Evolutionary conservation across 208 protist species (phyloP).

Genomic region (Porcisia hertigi): DNA sequence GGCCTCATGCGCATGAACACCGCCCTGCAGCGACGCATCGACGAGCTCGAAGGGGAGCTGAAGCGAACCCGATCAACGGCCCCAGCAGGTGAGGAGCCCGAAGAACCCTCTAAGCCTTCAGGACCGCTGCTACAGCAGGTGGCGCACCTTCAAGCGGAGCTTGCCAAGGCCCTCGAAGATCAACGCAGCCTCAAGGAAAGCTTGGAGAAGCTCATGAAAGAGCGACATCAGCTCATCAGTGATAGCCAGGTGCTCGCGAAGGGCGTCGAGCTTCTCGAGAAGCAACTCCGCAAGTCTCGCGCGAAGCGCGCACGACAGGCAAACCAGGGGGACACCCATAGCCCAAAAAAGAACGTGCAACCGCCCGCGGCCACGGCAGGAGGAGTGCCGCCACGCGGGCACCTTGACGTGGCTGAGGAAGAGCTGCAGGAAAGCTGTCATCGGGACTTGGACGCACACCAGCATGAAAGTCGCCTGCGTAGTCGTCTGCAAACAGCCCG

Average conservation of each 20-base stretch:
- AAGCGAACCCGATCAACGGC: not conserved
- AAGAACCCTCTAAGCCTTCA: not conserved
- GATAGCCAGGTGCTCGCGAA: constrained; percentile 44
- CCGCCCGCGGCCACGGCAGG: not conserved
- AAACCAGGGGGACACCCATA: not conserved
- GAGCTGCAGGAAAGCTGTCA: not conserved
- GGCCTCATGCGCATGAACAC: constrained; percentile 68
- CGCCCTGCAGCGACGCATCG: constrained; percentile 39
- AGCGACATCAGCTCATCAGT: constrained; percentile 26
- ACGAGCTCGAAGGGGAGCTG: constrained; percentile 35
- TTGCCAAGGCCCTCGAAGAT: constrained; percentile 28
- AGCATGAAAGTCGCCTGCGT: constrained; percentile 10
- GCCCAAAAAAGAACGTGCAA: not conserved
- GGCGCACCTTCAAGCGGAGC: constrained; percentile 15
- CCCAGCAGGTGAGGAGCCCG: not conserved
- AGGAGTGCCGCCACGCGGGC: not conserved
- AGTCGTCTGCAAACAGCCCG: constrained; percentile 7
- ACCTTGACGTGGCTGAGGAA: not conserved
- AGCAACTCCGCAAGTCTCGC: constrained; percentile 22
- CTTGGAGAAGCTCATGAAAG: constrained; percentile 19
- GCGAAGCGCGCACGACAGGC: not conserved
- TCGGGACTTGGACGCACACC: not conserved
- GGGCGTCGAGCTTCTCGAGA: constrained; percentile 30
- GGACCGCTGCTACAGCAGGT: constrained; percentile 4
- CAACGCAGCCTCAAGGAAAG: constrained; percentile 30